These are phyloP conservation scores for Quercus gilva DNA, from an alignment of 306 rosid species.

Conservation along the genomic window DNA sequence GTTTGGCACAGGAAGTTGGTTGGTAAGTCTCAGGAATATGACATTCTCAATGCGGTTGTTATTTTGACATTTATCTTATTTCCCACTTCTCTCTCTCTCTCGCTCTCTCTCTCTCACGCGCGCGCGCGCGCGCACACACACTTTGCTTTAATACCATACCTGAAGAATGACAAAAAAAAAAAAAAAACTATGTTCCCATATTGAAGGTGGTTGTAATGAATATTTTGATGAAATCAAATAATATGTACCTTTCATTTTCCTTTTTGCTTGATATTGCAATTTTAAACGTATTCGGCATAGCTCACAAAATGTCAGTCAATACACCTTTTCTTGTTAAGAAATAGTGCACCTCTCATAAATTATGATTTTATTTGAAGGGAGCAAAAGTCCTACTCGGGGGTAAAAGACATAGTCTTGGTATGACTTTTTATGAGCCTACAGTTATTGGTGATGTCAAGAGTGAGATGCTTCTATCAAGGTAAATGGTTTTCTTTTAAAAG, in stretches of 20 bases:
- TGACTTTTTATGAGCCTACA: conserved; percentile 88
- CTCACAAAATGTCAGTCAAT: conserved; percentile 8
- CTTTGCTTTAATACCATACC: not conserved
- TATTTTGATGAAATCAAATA: no score
- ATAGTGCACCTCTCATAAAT: not conserved
- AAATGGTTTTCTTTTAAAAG: conserved; percentile 5
- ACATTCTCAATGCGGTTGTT: not conserved
- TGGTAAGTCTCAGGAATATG: not conserved
- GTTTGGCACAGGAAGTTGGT: not conserved
- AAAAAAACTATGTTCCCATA: not conserved
- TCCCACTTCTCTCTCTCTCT: not conserved
- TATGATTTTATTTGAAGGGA: conserved; percentile 57
- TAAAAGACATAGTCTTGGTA: conserved; percentile 89
- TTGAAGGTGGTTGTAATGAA: not conserved
- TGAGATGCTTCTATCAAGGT: conserved; percentile 87
- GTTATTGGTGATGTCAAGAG: conserved; percentile 61
- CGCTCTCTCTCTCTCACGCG: no score
- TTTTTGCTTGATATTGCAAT: not conserved
- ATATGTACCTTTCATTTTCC: not conserved
- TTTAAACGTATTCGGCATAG: not conserved
- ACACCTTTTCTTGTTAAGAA: conserved; percentile 18
- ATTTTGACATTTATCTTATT: not conserved
- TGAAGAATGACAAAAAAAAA: not conserved
- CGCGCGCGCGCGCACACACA: no score
- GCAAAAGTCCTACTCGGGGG: conserved; percentile 87